phyloP scores from a whole-genome alignment of 2,329 filamentous ascomycete species.

The Ceratocystis colombiana region DNA sequence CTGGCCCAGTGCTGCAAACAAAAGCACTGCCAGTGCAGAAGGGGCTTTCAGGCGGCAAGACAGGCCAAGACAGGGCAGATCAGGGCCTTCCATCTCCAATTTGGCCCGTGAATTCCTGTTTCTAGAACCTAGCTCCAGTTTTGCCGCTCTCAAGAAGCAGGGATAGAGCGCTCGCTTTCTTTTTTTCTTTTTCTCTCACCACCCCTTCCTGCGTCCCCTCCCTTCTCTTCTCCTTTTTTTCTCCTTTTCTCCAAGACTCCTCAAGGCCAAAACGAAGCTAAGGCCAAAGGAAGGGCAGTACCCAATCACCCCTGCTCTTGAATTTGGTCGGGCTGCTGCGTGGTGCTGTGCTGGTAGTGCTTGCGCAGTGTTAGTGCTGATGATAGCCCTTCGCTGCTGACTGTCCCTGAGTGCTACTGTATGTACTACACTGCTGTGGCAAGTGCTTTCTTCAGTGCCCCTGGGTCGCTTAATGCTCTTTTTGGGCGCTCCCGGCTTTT shows the following conservation, averaged over 20 bases:
- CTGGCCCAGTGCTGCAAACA: neutral
- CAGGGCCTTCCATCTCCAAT: neutral
- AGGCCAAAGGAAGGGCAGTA: neutral
- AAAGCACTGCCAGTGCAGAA: neutral
- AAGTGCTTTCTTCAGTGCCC: neutral
- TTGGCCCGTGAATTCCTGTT: neutral
- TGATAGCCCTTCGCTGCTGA: no score
- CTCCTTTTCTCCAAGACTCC: slow-evolving; percentile 1
- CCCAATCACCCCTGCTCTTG: neutral
- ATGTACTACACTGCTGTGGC: no score
- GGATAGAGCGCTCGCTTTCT: neutral
- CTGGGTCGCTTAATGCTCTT: neutral
- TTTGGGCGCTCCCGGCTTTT: neutral
- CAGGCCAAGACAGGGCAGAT: neutral
- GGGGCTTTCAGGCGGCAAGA: neutral
- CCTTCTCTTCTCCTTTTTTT: neutral
- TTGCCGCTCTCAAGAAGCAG: neutral
- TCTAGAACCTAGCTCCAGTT: neutral
- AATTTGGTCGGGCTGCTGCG: neutral
- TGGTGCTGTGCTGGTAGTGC: no score
- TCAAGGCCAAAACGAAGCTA: slow-evolving; percentile 16
- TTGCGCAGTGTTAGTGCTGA: neutral
- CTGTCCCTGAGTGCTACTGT: no score
- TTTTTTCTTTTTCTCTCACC: neutral
- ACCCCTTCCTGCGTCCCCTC: neutral